Evolutionary conservation across 1,139 yeast genomes (phyloP).

Genomic region (Suhomyces coccinellae): DNA sequence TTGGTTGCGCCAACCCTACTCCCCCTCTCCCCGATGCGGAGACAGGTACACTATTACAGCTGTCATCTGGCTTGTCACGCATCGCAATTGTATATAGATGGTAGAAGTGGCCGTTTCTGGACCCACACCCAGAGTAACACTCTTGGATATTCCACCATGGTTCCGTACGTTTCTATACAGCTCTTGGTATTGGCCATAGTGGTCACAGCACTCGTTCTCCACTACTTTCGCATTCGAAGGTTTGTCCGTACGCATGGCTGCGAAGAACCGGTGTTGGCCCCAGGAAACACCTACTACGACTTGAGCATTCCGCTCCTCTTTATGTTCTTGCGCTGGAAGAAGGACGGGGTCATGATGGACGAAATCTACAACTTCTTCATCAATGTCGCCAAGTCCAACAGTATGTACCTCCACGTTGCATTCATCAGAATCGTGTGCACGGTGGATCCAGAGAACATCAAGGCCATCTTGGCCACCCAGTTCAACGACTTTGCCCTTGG

Average conservation of each 20-base stretch:
- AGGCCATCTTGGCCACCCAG: slow-evolving; percentile 28
- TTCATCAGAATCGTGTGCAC: slow-evolving; percentile 19
- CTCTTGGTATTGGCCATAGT: background rate
- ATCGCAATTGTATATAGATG: no score
- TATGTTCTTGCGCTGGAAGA: no score
- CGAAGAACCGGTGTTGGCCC: slow-evolving; percentile 15
- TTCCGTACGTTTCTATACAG: background rate
- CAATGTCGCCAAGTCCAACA: no score
- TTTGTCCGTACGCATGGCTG: slow-evolving; percentile 22
- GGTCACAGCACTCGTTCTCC: background rate
- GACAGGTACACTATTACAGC: no score
- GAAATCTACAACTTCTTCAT: no score
- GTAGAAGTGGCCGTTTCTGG: no score
- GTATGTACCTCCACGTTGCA: slow-evolving; percentile 9
- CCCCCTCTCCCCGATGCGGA: no score
- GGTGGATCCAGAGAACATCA: slow-evolving; percentile 24
- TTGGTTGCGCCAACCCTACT: no score
- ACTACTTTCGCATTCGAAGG: no score
- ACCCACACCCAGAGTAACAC: no score
- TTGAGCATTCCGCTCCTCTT: slow-evolving; percentile 10
- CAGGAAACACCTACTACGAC: background rate
- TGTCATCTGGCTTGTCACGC: no score
- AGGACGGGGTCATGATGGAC: no score
- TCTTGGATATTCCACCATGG: background rate
- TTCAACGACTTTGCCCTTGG: slow-evolving; percentile 29